Conservation (phyloP, 345 rosid species). For the Brassica rapa region DNA sequence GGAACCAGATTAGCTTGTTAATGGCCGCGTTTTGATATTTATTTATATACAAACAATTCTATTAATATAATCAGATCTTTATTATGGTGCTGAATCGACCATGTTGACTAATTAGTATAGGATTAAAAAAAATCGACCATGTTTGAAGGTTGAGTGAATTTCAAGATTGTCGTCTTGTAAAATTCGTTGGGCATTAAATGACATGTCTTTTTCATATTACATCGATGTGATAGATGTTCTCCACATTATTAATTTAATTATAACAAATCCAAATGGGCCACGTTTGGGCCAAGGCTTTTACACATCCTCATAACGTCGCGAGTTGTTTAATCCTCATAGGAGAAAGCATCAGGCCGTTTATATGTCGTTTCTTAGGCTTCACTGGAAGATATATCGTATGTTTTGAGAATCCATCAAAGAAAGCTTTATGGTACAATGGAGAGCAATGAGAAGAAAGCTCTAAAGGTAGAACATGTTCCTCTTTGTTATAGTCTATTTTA, state of each 20-base stretch:
- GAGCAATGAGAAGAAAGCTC: slow-evolving; percentile 86
- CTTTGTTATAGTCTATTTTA: neutral
- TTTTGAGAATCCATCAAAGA: slow-evolving; percentile 52
- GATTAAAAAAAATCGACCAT: neutral
- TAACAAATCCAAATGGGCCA: slow-evolving; percentile 23
- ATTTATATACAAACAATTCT: neutral
- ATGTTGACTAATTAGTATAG: neutral
- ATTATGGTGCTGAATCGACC: neutral
- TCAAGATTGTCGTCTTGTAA: slow-evolving; percentile 29
- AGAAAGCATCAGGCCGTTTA: too few relatives aligned
- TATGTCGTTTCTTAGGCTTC: slow-evolving; percentile 53
- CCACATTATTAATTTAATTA: slow-evolving; percentile 10
- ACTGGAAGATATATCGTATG: slow-evolving; percentile 82
- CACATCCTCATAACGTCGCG: neutral
- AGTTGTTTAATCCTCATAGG: too few relatives aligned
- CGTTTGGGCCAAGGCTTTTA: slow-evolving; percentile 28
- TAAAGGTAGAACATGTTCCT: slow-evolving; percentile 51
- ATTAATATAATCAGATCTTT: neutral
- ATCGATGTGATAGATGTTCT: slow-evolving; percentile 18
- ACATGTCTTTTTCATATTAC: slow-evolving; percentile 1
- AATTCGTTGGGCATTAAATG: slow-evolving; percentile 31
- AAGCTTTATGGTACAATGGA: slow-evolving; percentile 97
- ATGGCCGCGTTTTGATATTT: slow-evolving; percentile 19
- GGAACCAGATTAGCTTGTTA: slow-evolving; percentile 36
- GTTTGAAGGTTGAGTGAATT: slow-evolving; percentile 24